Evolutionary conservation across 106 monocot genomes (phyloP), one percentile per base, ranked within the genome.

Genomic region (Dendrobium chrysotoxum): DNA sequence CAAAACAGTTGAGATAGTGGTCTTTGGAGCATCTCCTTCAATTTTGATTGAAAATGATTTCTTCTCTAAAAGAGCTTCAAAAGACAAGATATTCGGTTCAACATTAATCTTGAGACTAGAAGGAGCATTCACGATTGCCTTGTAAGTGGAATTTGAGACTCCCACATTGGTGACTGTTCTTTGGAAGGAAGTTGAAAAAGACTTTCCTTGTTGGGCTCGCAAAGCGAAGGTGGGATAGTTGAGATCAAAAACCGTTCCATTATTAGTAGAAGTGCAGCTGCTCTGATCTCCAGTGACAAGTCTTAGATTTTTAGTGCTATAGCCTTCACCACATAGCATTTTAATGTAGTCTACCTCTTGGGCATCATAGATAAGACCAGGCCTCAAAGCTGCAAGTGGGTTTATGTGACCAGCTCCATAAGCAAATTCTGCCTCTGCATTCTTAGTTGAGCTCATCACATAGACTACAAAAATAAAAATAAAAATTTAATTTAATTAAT

Each of bases 161-260:
- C 84, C 84, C 0, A 80, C 84, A 54, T 85, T 85, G 0, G 84
- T 80, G 20, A 85, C 84, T 11, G 66, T 83, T 54, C 83, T 83
- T 1, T 57, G 30, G 54, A 54, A 78, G 28, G 77, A 78, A 4
- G 4, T 23, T 6, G 78, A 71, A 53, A 83, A 78, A 0, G 74
- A 23, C 30, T 21, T 18, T 71, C 28, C 6, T 45, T 67, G 10
- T 11, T 47, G 0, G 21, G 26, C 72, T 4, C 53, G 28, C 6
- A 83, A 47, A 55, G 83, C 83, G 3, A 83, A 53, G 53, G 83
- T 78, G 6, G 83, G 83, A 47, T 83, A 78, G 40, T 83, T 83
- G 23, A 83, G 83, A 28, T 55, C 72, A 16, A 46, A 54, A 0
- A 72, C 83, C 0, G 83, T 83, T 7, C 46, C 66, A 38, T 78